These are phyloP conservation scores for Mortierella sp. DNA, from an alignment of 371 early-diverging fungal species.

Conservation along the genomic window DNA sequence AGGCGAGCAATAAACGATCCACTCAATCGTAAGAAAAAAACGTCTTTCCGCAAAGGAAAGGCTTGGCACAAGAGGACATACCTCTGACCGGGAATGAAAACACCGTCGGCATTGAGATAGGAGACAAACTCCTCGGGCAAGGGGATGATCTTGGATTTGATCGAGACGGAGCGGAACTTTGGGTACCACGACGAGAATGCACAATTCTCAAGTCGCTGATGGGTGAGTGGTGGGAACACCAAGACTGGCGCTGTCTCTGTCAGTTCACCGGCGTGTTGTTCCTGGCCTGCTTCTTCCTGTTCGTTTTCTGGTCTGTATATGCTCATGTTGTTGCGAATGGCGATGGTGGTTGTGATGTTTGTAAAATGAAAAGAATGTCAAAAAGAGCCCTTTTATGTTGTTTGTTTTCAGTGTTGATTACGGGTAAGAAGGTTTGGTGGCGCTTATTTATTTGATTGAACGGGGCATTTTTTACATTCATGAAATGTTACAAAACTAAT, in stretches of 20 bases:
- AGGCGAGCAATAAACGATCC: neutral
- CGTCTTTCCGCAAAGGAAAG: neutral
- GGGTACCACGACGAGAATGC: conserved; percentile 86
- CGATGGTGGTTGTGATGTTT: neutral
- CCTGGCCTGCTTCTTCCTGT: conserved; percentile 11
- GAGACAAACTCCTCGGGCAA: conserved; percentile 83
- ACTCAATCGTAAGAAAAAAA: neutral
- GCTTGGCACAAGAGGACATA: neutral
- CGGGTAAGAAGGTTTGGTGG: neutral
- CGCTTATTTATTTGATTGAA: neutral
- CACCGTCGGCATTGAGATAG: conserved; percentile 88
- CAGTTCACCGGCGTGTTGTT: neutral
- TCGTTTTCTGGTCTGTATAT: conserved; percentile 44
- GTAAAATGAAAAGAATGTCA: conserved; percentile 5
- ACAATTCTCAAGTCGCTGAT: conserved; percentile 77
- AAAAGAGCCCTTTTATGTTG: neutral
- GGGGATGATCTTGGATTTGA: conserved; percentile 79
- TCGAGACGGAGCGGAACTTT: conserved; percentile 69
- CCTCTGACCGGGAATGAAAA: conserved; percentile 82
- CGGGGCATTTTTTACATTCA: neutral
- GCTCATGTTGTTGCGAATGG: conserved; percentile 22
- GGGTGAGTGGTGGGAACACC: conserved; percentile 63
- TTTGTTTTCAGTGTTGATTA: neutral
- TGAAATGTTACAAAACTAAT: conserved; percentile 14
- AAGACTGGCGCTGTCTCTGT: neutral